Conservation (phyloP, 371 early-diverging fungal genomes). For the Mortierella sp. region DNA sequence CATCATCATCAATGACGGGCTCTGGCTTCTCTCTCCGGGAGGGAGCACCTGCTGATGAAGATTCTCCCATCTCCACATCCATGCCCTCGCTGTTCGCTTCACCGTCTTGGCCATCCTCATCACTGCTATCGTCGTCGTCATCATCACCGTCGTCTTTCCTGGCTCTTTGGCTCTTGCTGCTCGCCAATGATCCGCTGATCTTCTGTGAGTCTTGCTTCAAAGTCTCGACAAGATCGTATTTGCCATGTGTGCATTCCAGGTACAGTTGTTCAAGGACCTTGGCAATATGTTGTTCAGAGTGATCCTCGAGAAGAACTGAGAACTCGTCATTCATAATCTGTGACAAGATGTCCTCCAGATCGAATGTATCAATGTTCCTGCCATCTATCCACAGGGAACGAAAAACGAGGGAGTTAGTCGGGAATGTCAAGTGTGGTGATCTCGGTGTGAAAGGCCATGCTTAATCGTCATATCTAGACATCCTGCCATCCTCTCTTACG, state of each 20-base stretch:
- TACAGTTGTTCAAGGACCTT: slow-evolving; percentile 62
- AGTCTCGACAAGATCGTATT: slow-evolving; percentile 61
- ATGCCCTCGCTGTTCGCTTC: slow-evolving; percentile 53
- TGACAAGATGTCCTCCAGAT: slow-evolving; percentile 68
- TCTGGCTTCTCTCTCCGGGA: slow-evolving; percentile 40
- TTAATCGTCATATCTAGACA: too few relatives aligned
- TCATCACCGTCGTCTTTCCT: slow-evolving; percentile 51
- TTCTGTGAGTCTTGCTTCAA: slow-evolving; percentile 60
- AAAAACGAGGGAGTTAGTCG: slow-evolving; percentile 3
- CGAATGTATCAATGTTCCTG: slow-evolving; percentile 67
- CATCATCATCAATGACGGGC: slow-evolving; percentile 63
- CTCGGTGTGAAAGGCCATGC: too few relatives aligned
- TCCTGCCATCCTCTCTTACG: slow-evolving; percentile 59
- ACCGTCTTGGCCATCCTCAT: slow-evolving; percentile 48
- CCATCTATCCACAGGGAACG: slow-evolving; percentile 57
- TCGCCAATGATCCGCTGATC: slow-evolving; percentile 44
- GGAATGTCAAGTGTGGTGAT: too few relatives aligned
- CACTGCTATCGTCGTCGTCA: slow-evolving; percentile 24
- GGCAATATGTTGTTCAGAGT: slow-evolving; percentile 68
- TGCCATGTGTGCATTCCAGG: slow-evolving; percentile 64
- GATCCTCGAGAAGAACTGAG: slow-evolving; percentile 70
- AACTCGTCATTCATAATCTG: slow-evolving; percentile 79
- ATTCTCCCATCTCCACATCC: slow-evolving; percentile 55
- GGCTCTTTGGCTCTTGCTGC: slow-evolving; percentile 47
- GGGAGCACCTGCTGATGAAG: slow-evolving; percentile 38